Evolutionary conservation across 306 rosid genomes (phyloP).

Genomic region (Spatholobus suberectus): DNA sequence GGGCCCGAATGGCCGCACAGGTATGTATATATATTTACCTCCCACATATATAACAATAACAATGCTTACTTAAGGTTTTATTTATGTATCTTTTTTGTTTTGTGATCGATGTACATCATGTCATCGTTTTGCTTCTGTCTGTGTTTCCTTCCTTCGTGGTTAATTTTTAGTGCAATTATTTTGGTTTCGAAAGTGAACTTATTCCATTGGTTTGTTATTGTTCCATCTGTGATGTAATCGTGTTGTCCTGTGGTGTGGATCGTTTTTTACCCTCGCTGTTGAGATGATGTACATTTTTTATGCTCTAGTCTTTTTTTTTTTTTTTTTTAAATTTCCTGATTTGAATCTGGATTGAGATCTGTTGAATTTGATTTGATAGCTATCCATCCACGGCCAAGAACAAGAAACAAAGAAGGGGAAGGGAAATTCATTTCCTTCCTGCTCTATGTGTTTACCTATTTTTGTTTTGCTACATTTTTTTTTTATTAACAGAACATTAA

Average conservation of each 20-base stretch:
- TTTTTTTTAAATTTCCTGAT: not conserved
- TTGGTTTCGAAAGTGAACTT: not conserved
- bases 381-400: not conserved
- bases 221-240: not conserved
- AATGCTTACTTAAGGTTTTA: not conserved
- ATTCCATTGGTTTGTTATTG: not conserved
- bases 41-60: too few species aligned
- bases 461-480: not conserved
- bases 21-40: constrained; percentile 39
- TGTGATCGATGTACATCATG: not conserved
- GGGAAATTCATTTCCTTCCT: not conserved
- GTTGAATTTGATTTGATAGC: not conserved
- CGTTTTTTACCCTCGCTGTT: not conserved
- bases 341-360: constrained; percentile 10
- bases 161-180: constrained; percentile 9
- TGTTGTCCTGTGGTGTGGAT: not conserved
- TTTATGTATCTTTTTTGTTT: not conserved
- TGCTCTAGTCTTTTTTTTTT: not conserved
- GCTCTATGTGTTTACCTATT: not conserved
- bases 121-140: not conserved
- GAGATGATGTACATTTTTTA: not conserved
- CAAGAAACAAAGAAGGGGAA: constrained; percentile 8
- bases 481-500: not conserved
- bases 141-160: not conserved
- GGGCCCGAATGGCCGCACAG: constrained; percentile 93